A percentile compares a stretch with the other conserved stretches of the same genome.
phyloP scores from a whole-genome alignment of 1,139 yeast species.

The Meyerozyma elateridarum region DNA sequence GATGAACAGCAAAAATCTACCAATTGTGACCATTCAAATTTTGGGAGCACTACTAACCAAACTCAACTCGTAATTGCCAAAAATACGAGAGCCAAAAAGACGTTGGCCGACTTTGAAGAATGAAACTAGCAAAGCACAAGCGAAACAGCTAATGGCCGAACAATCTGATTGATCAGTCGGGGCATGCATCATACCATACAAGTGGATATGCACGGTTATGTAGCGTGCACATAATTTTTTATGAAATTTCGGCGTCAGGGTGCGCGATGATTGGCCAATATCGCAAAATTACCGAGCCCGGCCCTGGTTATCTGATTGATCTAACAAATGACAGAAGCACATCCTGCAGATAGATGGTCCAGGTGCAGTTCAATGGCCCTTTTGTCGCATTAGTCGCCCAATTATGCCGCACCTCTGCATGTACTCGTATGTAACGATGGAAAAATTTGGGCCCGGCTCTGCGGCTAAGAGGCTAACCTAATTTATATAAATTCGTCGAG shows the following conservation, averaged over 20 bases:
- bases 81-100: too few relatives aligned
- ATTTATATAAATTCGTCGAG: conserved; percentile 8
- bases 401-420: too few relatives aligned
- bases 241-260: background rate
- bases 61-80: too few relatives aligned
- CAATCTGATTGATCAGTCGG: conserved; percentile 4
- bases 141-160: too few relatives aligned
- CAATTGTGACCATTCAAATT: too few relatives aligned
- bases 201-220: conserved; percentile 2
- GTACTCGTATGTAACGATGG: conserved; percentile 5
- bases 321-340: conserved; percentile 2
- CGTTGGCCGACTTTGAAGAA: too few relatives aligned
- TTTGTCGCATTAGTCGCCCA: background rate
- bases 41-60: too few relatives aligned
- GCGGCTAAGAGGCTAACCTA: background rate
- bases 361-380: conserved; percentile 1
- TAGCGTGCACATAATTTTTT: background rate
- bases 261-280: background rate
- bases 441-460: background rate
- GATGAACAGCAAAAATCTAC: too few relatives aligned
- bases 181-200: too few relatives aligned
- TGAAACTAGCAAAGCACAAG: too few relatives aligned
- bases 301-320: conserved; percentile 6
- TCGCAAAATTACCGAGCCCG: background rate
- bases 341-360: background rate